Percentiles rank a stretch among this genome's conserved stretches.
These are phyloP conservation scores for Emiliania huxleyi DNA, from an alignment of 78 protist species.

Conservation along the genomic window DNA sequence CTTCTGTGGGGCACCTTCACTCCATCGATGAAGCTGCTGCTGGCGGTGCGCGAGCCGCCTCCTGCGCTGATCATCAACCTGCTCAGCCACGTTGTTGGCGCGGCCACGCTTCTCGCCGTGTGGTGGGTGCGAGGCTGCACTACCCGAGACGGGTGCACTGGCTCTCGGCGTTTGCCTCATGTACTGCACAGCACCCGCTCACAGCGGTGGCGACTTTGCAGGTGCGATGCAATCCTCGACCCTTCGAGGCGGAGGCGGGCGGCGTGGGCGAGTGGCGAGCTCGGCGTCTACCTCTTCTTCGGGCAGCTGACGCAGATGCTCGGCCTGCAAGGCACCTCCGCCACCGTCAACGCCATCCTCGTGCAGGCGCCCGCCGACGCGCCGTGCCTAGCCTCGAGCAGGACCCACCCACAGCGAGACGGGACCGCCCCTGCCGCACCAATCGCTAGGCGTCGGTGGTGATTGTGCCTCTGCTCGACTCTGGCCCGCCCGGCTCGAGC, in stretches of 20 bases:
- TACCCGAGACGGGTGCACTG: too few species aligned
- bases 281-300: not conserved
- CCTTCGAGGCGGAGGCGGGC: too few species aligned
- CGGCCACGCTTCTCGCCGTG: not conserved
- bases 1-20: not conserved
- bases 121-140: too few species aligned
- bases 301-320: not conserved
- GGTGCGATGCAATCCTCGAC: too few species aligned
- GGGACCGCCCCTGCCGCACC: too few species aligned
- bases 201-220: too few species aligned
- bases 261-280: not conserved
- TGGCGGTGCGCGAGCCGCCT: not conserved
- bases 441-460: too few species aligned
- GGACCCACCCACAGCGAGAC: too few species aligned
- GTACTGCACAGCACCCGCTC: too few species aligned
- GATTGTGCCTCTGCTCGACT: not conserved
- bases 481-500: not conserved
- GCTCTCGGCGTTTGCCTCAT: too few species aligned
- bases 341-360: not conserved
- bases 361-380: too few species aligned
- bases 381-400: too few species aligned
- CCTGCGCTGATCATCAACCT: not conserved
- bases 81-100: not conserved
- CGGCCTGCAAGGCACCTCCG: not conserved
- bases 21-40: not conserved